These are phyloP conservation scores for Dillenia suffruticosa DNA, from an alignment of 164 flowering plant species.

Conservation along the genomic window DNA sequence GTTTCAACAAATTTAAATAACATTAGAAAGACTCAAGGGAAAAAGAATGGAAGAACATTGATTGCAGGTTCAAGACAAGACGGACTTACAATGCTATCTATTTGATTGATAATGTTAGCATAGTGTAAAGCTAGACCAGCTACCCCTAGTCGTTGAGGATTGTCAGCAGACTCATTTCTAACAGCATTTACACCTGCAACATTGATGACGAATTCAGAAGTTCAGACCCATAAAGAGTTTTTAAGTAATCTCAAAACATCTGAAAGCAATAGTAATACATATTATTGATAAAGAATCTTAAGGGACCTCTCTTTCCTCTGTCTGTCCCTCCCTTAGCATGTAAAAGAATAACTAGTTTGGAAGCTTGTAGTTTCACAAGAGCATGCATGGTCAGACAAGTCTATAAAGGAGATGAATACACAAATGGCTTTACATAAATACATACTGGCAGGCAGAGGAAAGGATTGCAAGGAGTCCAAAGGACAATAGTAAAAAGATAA, in stretches of 20 bases:
- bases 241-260: neutral
- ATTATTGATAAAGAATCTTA: too few species aligned
- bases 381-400: too few species aligned
- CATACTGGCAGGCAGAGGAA: too few species aligned
- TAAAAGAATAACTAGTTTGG: too few species aligned
- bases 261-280: too few species aligned
- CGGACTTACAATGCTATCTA: slow-evolving; percentile 61
- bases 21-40: neutral
- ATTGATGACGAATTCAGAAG: neutral
- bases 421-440: too few species aligned
- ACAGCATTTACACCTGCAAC: slow-evolving; percentile 24
- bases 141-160: slow-evolving; percentile 44
- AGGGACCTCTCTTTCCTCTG: too few species aligned
- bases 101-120: slow-evolving; percentile 68
- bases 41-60: neutral
- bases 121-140: slow-evolving; percentile 79
- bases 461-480: too few species aligned
- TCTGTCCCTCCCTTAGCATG: too few species aligned
- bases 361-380: too few species aligned
- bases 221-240: neutral
- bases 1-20: too few species aligned
- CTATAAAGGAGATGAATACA: too few species aligned
- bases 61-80: neutral
- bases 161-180: slow-evolving; percentile 16
- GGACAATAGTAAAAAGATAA: neutral